Evolutionary conservation across 164 flowering plant species (phyloP).

Genomic region (Pachysandra terminalis): DNA sequence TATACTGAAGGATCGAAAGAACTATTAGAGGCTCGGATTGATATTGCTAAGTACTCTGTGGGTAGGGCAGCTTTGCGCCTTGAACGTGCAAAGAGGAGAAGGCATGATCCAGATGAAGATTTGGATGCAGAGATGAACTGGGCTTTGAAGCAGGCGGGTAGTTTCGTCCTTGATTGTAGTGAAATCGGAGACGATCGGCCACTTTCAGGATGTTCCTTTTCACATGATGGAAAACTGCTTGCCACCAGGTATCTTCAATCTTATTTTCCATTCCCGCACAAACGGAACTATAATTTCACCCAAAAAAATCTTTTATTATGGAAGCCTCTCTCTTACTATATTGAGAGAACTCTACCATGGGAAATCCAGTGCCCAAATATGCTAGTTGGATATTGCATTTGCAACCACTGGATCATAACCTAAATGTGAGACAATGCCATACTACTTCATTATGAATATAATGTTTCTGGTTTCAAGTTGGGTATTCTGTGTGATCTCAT

Average conservation of each 20-base stretch:
- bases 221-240: conserved; percentile 68
- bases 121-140: conserved; percentile 76
- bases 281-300: too few species aligned
- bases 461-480: too few species aligned
- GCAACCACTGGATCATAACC: too few species aligned
- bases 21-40: conserved; percentile 64
- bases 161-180: conserved; percentile 66
- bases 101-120: conserved; percentile 95
- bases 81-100: conserved; percentile 64
- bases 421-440: too few species aligned
- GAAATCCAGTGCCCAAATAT: too few species aligned
- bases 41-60: conserved; percentile 71
- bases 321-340: too few species aligned
- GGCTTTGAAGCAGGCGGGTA: conserved; percentile 58
- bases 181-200: conserved; percentile 95
- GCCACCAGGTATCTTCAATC: conserved; percentile 70
- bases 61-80: conserved; percentile 61
- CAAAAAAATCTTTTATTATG: too few species aligned
- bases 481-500: too few species aligned
- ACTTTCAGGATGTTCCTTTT: conserved; percentile 86
- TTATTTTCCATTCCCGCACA: neutral
- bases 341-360: too few species aligned
- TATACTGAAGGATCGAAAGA: conserved; percentile 79
- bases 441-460: too few species aligned
- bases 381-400: too few species aligned